Conservation (phyloP, 106 monocot genomes). For the Platanthera zijinensis region DNA sequence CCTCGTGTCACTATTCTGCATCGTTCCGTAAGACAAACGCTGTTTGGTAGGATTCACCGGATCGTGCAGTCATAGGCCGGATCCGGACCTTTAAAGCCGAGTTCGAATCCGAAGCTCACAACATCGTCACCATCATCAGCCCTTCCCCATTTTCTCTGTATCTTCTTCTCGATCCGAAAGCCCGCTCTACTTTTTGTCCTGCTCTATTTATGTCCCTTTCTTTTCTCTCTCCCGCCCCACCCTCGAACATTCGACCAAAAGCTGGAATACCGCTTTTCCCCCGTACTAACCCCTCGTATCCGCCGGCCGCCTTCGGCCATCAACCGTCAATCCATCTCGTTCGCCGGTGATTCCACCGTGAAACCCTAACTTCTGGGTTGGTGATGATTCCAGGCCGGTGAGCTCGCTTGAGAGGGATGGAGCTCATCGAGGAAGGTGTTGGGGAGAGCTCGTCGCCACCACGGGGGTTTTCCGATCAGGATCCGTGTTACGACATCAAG, state of each 20-base stretch:
- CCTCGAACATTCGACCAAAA: conserved; percentile 3
- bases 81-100: too few species aligned
- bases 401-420: conserved; percentile 13
- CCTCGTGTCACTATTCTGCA: too few species aligned
- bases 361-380: neutral
- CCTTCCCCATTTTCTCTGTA: neutral
- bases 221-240: neutral
- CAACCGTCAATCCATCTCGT: neutral
- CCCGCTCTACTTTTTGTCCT: neutral
- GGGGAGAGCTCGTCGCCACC: conserved; percentile 71
- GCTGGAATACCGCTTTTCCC: neutral
- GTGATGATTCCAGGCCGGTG: neutral
- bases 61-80: too few species aligned
- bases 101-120: too few species aligned
- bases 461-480: conserved; percentile 7
- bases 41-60: too few species aligned
- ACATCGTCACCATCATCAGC: too few species aligned
- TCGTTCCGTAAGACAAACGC: too few species aligned
- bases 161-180: neutral
- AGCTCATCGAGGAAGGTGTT: conserved; percentile 47
- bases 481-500: conserved; percentile 25
- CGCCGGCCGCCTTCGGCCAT: neutral
- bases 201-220: neutral
- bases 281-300: neutral
- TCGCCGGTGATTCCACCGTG: neutral